Conservation (phyloP, 768 basidiomycete species). For the Agaricus bisporus region DNA sequence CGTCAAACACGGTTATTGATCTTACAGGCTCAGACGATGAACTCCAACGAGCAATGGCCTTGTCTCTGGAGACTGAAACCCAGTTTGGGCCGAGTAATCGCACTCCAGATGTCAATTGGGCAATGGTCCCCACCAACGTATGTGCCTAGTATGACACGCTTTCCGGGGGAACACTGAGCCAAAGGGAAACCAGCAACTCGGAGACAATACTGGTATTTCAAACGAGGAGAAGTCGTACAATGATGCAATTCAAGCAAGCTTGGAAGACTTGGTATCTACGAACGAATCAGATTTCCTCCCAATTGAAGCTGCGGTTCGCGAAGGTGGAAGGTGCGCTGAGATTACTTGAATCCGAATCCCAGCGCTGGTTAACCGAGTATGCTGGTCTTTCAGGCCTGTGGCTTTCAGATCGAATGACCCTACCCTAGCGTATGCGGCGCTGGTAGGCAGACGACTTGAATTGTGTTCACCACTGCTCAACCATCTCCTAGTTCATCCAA, state of each 20-base stretch:
- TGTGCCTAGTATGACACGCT: slow-evolving; percentile 10
- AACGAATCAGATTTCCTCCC: slow-evolving; percentile 48
- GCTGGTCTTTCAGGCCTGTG: slow-evolving; percentile 46
- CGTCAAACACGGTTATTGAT: slow-evolving; percentile 43
- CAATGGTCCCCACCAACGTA: slow-evolving; percentile 66
- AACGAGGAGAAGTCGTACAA: slow-evolving; percentile 60
- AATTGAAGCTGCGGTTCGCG: slow-evolving; percentile 45
- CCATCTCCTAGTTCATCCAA: slow-evolving; percentile 36
- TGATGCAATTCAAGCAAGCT: slow-evolving; percentile 67
- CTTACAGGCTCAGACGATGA: slow-evolving; percentile 33
- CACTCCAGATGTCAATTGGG: slow-evolving; percentile 62
- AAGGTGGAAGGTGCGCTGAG: slow-evolving; percentile 49
- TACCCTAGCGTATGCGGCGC: slow-evolving; percentile 49
- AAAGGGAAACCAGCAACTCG: slow-evolving; percentile 23
- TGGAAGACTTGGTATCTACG: slow-evolving; percentile 42
- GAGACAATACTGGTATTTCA: slow-evolving; percentile 24
- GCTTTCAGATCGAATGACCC: slow-evolving; percentile 55
- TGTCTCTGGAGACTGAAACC: slow-evolving; percentile 28
- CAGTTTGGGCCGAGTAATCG: slow-evolving; percentile 56
- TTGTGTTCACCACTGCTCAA: background rate
- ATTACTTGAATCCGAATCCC: background rate
- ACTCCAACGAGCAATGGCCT: slow-evolving; percentile 20
- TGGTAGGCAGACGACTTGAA: slow-evolving; percentile 32
- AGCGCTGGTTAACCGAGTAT: background rate
- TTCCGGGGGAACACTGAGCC: slow-evolving; percentile 5